These are phyloP conservation scores for Acanthamoeba sp. DNA, from an alignment of 208 protist species.

Conservation along the genomic window DNA sequence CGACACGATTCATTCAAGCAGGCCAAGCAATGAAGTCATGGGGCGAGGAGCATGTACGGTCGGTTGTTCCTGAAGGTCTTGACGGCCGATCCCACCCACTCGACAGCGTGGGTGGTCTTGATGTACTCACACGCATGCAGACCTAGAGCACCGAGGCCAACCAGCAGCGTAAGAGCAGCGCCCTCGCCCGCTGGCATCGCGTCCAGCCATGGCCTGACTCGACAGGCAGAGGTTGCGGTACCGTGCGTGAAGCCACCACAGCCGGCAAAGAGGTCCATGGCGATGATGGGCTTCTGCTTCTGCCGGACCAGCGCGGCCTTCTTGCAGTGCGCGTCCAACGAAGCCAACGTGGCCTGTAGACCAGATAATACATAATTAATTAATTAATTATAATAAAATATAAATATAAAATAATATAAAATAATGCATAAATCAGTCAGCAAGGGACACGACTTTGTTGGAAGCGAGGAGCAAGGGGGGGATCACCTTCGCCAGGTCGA, in stretches of 20 bases:
- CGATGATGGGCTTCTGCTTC: constrained; percentile 3
- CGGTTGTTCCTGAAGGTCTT: constrained; percentile 67
- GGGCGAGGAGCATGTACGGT: constrained; percentile 16
- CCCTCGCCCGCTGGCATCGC: too few relatives aligned
- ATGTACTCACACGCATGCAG: constrained; percentile 39
- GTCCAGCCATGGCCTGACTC: too few relatives aligned
- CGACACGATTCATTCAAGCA: background rate
- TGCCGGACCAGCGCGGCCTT: background rate
- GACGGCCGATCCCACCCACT: constrained; percentile 48
- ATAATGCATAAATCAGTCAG: too few relatives aligned
- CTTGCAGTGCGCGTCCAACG: background rate
- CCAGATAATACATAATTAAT: too few relatives aligned
- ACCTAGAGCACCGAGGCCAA: too few relatives aligned
- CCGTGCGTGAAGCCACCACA: constrained; percentile 71
- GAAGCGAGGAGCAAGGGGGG: background rate
- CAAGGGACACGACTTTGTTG: too few relatives aligned
- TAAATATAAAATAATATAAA: too few relatives aligned
- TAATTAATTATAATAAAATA: too few relatives aligned
- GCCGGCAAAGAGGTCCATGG: constrained; percentile 74
- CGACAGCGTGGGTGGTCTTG: constrained; percentile 71
- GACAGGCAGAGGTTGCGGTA: too few relatives aligned
- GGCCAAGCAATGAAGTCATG: background rate
- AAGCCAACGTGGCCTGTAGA: background rate
- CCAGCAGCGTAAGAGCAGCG: too few relatives aligned
- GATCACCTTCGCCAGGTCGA: background rate